Percentiles rank a stretch among this genome's conserved stretches.
phyloP scores from a whole-genome alignment of 1,284 basidiomycete genomes.

The Ceratorhiza oryzae-sativae region DNA sequence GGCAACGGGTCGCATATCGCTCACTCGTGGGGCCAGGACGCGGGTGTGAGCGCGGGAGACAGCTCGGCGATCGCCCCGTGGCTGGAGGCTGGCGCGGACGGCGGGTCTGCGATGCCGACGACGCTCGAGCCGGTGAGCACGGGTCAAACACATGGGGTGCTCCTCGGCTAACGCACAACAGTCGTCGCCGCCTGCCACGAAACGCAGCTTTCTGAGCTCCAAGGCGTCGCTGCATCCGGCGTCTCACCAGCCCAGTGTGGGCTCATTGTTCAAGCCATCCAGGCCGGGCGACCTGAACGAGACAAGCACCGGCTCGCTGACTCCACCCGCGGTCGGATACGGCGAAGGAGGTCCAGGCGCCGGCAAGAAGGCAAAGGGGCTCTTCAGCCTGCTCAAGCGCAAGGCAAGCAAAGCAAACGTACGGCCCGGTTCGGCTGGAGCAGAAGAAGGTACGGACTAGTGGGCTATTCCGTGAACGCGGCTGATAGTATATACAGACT shows the following conservation, averaged over 20 bases:
- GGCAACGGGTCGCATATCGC: slow-evolving; percentile 5
- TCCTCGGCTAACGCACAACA: too few relatives aligned
- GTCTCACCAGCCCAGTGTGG: slow-evolving; percentile 18
- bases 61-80: slow-evolving; percentile 31
- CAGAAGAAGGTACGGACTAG: slow-evolving; percentile 21
- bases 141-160: too few relatives aligned
- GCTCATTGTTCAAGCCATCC: slow-evolving; percentile 25
- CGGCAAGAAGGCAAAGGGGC: slow-evolving; percentile 1
- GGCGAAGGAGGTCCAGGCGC: slow-evolving; percentile 8
- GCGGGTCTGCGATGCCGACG: not conserved
- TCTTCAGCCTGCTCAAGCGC: slow-evolving; percentile 21
- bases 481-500: not conserved
- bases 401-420: slow-evolving; percentile 29
- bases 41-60: slow-evolving; percentile 13
- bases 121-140: slow-evolving; percentile 22
- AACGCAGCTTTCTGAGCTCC: slow-evolving; percentile 35
- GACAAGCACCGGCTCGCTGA: not conserved
- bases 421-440: slow-evolving; percentile 16
- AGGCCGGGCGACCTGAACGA: slow-evolving; percentile 5
- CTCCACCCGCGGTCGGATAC: slow-evolving; percentile 6
- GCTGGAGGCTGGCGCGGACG: slow-evolving; percentile 21
- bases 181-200: slow-evolving; percentile 33
- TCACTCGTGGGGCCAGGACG: slow-evolving; percentile 32
- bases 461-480: not conserved
- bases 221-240: slow-evolving; percentile 20